A percentile compares a stretch with the other conserved stretches of the same genome.
Evolutionary conservation across 2,329 filamentous ascomycete species (phyloP).

Genomic region (Ophiostoma perfectum): DNA sequence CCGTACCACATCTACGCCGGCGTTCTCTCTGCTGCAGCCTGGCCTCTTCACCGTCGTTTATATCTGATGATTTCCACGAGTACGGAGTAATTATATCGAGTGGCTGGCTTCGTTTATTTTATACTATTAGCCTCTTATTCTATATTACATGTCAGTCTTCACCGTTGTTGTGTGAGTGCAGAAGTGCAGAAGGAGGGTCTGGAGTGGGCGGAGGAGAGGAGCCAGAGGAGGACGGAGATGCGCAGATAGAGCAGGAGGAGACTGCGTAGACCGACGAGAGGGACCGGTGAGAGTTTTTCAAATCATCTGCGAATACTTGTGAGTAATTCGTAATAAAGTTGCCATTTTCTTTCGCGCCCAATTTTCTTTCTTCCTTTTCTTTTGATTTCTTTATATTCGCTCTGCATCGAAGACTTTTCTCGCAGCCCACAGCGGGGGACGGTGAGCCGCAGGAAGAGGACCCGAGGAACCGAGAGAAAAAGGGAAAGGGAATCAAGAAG

Average conservation of each 20-base stretch:
- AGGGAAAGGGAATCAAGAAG: too few relatives aligned
- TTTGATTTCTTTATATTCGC: conserved; percentile 3
- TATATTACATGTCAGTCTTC: not conserved
- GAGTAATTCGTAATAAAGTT: not conserved
- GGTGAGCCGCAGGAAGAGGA: too few relatives aligned
- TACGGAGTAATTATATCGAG: not conserved
- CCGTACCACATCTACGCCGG: not conserved
- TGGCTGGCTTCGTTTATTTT: not conserved
- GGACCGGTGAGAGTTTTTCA: not conserved
- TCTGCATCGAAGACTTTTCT: conserved; percentile 6
- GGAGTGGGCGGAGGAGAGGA: not conserved
- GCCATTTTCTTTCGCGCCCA: not conserved
- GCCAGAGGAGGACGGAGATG: not conserved
- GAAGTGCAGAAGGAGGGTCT: not conserved
- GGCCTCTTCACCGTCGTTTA: not conserved
- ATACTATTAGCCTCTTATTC: not conserved
- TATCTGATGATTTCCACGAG: not conserved
- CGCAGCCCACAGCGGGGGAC: too few relatives aligned
- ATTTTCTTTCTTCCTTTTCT: not conserved
- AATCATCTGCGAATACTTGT: too few relatives aligned
- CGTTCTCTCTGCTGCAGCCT: not conserved
- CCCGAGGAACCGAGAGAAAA: too few relatives aligned
- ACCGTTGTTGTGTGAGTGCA: not conserved
- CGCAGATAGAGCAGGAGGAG: not conserved
- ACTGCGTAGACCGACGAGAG: not conserved